Base-by-base conservation (phyloP, 2,329 filamentous ascomycete species). In the Trichoderma sp. region DNA sequence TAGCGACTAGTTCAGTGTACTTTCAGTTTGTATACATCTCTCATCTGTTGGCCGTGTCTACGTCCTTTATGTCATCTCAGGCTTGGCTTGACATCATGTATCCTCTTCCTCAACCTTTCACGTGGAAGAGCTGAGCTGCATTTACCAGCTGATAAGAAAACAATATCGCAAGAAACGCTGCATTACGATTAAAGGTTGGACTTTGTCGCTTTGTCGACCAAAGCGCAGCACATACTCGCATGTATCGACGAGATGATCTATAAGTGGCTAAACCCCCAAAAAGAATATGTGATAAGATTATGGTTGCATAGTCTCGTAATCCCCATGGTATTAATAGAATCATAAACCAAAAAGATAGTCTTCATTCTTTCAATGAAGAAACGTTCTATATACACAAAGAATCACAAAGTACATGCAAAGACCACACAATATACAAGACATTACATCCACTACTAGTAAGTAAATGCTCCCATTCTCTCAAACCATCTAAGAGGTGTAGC, bases 401-500 rank as follows among this genome's bases (percentile, higher is more conserved):
- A 49, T 6, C 55, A 24, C 55, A 37, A 37, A 14, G 1, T 47
- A 66, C 31, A 47, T 66, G 35, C 62, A 47, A 58, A 5, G 7
- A 31, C 13, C n/a, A 49, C 47, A 19, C 13, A 59, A 5, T 14
- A 67, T 47, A 57, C 47, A 58, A n/a, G 35, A 58, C 11, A 66
- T 35, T 47, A 35, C 16, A 8, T 10, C 24, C 13, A 6, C 14
- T 24, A 13, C 11, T 24, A 52, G 4, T 13, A 67, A 52, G 4
- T 4, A 19, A 7, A 24, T 16, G 2, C 21, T n/a, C 29, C 35
- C 21, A 16, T 13, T 27, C 3, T 37, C 40, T 40, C 21, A 5
- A 43, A 43, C 11, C 13, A 13, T 27, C 47, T 68, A 74, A 4
- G 73, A 63, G 19, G 78, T 81, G 62, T 81, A 81, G 31, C 80